Conservation (phyloP, 148 eudicot species). For the Euryodendron excelsum region DNA sequence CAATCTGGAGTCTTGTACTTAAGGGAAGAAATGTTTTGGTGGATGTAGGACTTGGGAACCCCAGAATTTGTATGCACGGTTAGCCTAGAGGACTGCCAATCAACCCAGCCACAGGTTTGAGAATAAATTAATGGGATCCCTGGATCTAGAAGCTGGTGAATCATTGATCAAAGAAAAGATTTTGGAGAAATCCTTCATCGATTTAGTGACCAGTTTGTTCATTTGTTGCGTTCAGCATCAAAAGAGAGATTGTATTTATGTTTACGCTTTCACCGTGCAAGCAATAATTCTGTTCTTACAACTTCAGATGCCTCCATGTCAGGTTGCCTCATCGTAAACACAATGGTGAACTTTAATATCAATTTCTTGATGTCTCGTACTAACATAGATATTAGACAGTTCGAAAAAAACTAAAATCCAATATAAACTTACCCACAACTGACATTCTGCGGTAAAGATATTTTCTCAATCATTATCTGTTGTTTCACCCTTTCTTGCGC, state of each 20-base stretch:
- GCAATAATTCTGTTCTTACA: neutral
- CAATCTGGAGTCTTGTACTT: too few relatives aligned
- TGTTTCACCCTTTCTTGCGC: slow-evolving; percentile 72
- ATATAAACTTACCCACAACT: slow-evolving; percentile 63
- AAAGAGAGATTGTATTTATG: neutral
- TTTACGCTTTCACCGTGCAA: neutral
- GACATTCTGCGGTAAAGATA: slow-evolving; percentile 59
- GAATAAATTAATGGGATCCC: too few relatives aligned
- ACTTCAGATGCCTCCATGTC: neutral
- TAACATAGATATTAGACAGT: neutral
- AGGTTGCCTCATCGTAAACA: neutral
- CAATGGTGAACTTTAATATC: neutral
- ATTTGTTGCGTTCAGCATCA: neutral
- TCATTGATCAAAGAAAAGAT: too few relatives aligned
- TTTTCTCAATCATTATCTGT: slow-evolving; percentile 60
- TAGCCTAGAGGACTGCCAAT: too few relatives aligned
- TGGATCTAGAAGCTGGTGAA: too few relatives aligned
- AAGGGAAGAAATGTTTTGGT: too few relatives aligned
- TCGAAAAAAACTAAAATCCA: neutral
- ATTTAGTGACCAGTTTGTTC: too few relatives aligned
- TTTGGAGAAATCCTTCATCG: too few relatives aligned
- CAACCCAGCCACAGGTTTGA: too few relatives aligned
- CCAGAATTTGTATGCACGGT: too few relatives aligned
- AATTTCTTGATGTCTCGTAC: neutral
- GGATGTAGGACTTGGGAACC: too few relatives aligned